Evolutionary conservation across 768 basidiomycete genomes (phyloP), one percentile per base, ranked within the genome.

Genomic region (Tylopilus plumbeoviolaceoides): DNA sequence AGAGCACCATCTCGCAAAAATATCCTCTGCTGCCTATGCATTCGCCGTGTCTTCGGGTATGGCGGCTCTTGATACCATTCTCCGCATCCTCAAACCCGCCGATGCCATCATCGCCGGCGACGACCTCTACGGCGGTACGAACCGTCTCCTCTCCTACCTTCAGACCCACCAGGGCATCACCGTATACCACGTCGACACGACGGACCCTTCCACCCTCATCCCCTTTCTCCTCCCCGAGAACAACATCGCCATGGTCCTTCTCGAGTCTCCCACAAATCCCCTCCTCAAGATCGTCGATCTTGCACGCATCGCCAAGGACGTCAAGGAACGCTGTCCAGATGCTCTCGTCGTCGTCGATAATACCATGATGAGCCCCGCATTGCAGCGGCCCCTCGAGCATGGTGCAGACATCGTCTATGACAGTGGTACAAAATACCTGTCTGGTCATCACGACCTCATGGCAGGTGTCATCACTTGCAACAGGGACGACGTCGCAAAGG

Each of bases 331-430:
- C 45, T 87, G 87, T 17, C 85, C 87, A 8, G 81, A 89, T 63
- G 93, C 92, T 2, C 61, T 93, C 59, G 74, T 95, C 48, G 89
- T 95, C 35, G 92, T 93, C 20, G 97, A 98, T 70, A 98, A 99
- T 67, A 98, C 97, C 55, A 98, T 98, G 97, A 98, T 98, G 95
- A 97, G 94, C 65, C 95, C 97, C 15, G 98, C 98, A 71, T 77
- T 98, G 8, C 94, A 95, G 66, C 76, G 95, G 52, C 97, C 97
- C 11, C 80, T 98, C 35, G 93, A 98, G 63, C 87, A 97, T 51
- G 97, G 95, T 15, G 91, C 91, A 44, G 97, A 99, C 67, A 84
- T 99, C 50, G 95, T 98, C 9, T 99, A 99, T 64, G 97, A 99
- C 70, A 95, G 92, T 54, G 97, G 86, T 10, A 98, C 97, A 21